A percentile compares a stretch with the other conserved stretches of the same genome.
These are phyloP conservation scores for Mycena sp. DNA, from an alignment of 1,284 basidiomycete species.

Conservation along the genomic window DNA sequence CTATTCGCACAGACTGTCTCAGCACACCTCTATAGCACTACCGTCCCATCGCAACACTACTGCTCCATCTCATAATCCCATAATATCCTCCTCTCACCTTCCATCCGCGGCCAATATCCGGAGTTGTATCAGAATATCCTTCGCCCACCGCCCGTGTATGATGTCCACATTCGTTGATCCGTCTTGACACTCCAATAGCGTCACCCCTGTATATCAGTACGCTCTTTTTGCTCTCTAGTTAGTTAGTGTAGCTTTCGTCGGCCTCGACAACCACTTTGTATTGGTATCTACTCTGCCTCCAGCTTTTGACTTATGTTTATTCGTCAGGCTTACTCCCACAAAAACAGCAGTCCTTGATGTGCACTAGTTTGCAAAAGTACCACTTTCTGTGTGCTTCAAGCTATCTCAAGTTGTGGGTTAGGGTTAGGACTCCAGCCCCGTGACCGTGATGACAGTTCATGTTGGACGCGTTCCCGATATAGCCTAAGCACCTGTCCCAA, in stretches of 20 bases:
- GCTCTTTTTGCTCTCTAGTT: constrained; percentile 16
- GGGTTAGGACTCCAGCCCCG: too few species aligned
- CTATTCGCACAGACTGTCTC: constrained; percentile 13
- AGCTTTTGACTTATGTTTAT: background rate
- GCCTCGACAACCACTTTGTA: constrained; percentile 27
- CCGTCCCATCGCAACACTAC: constrained; percentile 9
- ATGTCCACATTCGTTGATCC: constrained; percentile 25
- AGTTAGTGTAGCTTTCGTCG: constrained; percentile 30
- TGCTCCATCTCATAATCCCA: constrained; percentile 20
- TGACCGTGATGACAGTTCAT: too few species aligned
- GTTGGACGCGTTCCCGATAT: background rate
- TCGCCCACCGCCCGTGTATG: constrained; percentile 23
- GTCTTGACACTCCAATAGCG: constrained; percentile 19
- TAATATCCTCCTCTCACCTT: background rate
- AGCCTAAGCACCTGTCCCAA: background rate
- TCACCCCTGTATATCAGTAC: constrained; percentile 27
- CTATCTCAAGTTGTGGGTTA: too few species aligned
- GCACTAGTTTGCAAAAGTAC: too few species aligned
- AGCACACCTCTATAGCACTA: constrained; percentile 27
- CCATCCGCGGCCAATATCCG: constrained; percentile 19
- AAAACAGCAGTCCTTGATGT: too few species aligned
- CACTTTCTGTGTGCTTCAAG: too few species aligned
- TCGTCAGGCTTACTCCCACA: background rate
- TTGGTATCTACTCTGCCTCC: constrained; percentile 20
- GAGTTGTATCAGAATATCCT: constrained; percentile 39